Evolutionary conservation across 805 yeast genomes (phyloP), one percentile per base, ranked within the genome.

Genomic region (Yamadazyma paraphyllophila): DNA sequence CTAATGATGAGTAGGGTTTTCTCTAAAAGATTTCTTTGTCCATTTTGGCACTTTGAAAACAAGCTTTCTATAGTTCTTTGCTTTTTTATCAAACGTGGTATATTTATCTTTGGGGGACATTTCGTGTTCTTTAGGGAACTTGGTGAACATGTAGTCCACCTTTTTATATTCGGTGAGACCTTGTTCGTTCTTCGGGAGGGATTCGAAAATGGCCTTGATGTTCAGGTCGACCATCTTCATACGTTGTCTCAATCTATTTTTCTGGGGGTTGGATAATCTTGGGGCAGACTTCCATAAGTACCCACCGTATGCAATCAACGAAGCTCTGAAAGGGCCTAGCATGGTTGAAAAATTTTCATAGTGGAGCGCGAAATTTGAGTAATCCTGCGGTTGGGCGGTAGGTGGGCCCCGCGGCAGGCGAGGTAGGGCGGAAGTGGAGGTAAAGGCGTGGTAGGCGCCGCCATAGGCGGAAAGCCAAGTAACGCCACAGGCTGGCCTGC

Each of bases 31-130:
- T 51, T 81, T 63, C 70, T 84, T 89, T 44, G 97, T 90, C 96
- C 96, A 90, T 62, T 90, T 88, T 15, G 97, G 96, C 36, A 85
- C 86, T 64, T 82, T 71, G 60, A 92, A 98, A 20, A 88, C 81
- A 52, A 91, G 83, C 69, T 90, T 92, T 71, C 98, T 81, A 68
- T 92, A 94, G 15, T 83, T 83, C 58, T 76, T 81, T 11, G 83
- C 77, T 57, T 81, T 81, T 65, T 79, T 85, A 67, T 81, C 82
- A 69, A 87, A 92, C 1, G 89, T 84, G 38, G 96, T 83, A 68
- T 94, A 94, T 66, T 92, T 92, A 68, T 94, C 96, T 52, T 67
- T 73, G 7, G 96, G 74, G 1, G 66, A 59, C 97, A 92, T 91
- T 49, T 90, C 89, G 29, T 64, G 54, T 59, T 90, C 96, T 58